These are phyloP conservation scores for Cucurbita maxima DNA, from an alignment of 306 rosid genomes.

Conservation along the genomic window DNA sequence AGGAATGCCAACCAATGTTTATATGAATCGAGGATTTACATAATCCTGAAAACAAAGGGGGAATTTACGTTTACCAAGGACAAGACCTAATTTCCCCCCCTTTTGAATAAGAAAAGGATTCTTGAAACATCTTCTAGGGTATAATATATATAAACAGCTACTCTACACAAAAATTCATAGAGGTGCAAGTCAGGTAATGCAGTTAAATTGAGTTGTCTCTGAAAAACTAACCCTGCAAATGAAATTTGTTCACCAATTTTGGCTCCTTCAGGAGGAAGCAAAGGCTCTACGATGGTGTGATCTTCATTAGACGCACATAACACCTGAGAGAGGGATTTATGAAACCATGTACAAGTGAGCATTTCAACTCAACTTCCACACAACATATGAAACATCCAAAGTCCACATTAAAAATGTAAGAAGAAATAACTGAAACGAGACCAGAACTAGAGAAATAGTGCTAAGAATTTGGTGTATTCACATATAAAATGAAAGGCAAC, in stretches of 20 bases:
- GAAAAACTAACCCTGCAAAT: constrained; percentile 52
- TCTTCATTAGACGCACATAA: constrained; percentile 84
- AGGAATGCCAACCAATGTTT: not conserved
- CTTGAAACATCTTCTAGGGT: not conserved
- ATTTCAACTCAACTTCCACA: not conserved
- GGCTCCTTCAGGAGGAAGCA: constrained; percentile 86
- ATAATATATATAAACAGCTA: not conserved
- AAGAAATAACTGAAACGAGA: not conserved
- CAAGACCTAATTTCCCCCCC: not conserved
- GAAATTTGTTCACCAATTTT: constrained; percentile 62
- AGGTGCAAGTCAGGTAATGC: not conserved
- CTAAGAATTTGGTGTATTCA: not conserved
- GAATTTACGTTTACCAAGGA: not conserved
- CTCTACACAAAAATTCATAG: not conserved
- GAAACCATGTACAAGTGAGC: constrained; percentile 9
- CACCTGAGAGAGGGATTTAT: constrained; percentile 39
- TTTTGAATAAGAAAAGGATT: not conserved
- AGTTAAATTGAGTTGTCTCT: constrained; percentile 2
- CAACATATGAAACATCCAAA: not conserved
- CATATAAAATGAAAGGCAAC: not conserved
- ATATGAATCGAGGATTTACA: not conserved
- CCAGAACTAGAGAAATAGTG: not conserved
- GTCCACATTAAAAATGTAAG: not conserved
- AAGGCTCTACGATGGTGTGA: constrained; percentile 67
- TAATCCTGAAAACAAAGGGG: not conserved